These are phyloP conservation scores for Diplocarpon mali DNA, from an alignment of 2,329 filamentous ascomycete genomes.

Conservation along the genomic window DNA sequence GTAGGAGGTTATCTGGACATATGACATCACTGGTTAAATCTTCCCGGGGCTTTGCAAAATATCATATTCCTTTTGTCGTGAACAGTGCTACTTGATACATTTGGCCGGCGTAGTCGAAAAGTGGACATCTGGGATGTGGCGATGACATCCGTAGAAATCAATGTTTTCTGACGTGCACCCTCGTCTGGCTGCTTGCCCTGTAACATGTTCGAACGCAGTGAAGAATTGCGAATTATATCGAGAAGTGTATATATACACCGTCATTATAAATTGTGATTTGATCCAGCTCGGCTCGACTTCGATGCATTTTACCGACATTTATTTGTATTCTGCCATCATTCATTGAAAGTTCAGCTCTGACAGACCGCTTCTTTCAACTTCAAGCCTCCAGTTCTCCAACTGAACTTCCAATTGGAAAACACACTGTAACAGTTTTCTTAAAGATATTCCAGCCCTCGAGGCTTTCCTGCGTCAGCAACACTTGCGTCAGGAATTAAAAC, in stretches of 20 bases:
- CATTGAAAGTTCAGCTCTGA: too few species aligned
- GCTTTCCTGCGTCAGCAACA: conserved; percentile 14
- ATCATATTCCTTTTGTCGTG: conserved; percentile 21
- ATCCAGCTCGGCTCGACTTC: too few species aligned
- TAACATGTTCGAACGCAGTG: too few species aligned
- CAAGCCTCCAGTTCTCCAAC: conserved; percentile 22
- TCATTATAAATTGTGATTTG: too few species aligned
- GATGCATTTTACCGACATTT: too few species aligned
- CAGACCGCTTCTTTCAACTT: conserved; percentile 15
- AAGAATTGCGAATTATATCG: too few species aligned
- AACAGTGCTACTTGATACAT: conserved; percentile 24
- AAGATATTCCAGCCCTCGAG: conserved; percentile 17
- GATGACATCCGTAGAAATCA: conserved; percentile 25
- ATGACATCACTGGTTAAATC: conserved; percentile 31
- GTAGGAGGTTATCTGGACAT: conserved; percentile 35
- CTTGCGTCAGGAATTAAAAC: neutral
- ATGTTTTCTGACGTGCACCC: conserved; percentile 12
- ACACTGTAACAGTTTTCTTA: conserved; percentile 18
- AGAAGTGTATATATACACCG: too few species aligned
- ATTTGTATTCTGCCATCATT: too few species aligned
- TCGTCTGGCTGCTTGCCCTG: neutral
- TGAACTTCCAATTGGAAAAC: conserved; percentile 24
- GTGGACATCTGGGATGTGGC: conserved; percentile 22
- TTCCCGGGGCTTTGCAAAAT: conserved; percentile 21
- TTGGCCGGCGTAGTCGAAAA: conserved; percentile 29